Percentiles rank a stretch among this genome's conserved stretches.
phyloP scores from a whole-genome alignment of 306 rosid species.

The Alnus rubra region DNA sequence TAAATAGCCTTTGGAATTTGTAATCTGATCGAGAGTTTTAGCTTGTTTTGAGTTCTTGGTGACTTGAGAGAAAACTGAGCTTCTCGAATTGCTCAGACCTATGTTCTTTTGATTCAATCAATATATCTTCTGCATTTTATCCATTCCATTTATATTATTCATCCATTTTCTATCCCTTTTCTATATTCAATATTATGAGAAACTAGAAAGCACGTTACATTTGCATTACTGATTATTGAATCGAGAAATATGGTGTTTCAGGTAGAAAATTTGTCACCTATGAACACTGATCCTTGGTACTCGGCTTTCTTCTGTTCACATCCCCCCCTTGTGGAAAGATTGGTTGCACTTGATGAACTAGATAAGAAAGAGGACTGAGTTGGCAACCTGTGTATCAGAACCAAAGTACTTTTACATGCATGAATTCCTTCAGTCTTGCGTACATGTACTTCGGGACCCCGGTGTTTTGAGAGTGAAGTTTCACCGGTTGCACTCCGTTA shows the following conservation, averaged over 20 bases:
- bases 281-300: slow-evolving; percentile 98
- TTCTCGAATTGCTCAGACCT: too few species aligned
- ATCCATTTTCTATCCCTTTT: too few species aligned
- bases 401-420: slow-evolving; percentile 19
- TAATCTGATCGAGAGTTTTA: too few species aligned
- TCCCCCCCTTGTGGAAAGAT: slow-evolving; percentile 91
- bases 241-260: slow-evolving; percentile 34
- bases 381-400: slow-evolving; percentile 30
- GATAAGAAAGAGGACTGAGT: slow-evolving; percentile 69
- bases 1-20: too few species aligned
- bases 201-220: too few species aligned
- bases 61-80: too few species aligned
- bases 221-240: slow-evolving; percentile 9
- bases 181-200: too few species aligned
- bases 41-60: too few species aligned
- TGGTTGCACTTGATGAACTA: slow-evolving; percentile 67
- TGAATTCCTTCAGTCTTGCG: not conserved
- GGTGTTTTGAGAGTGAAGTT: not conserved
- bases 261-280: slow-evolving; percentile 96
- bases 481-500: too few species aligned
- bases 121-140: too few species aligned
- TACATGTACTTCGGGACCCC: not conserved
- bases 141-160: too few species aligned
- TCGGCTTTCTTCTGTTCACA: slow-evolving; percentile 97
- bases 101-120: too few species aligned